Evolutionary conservation across 2,329 filamentous ascomycete genomes (phyloP), one percentile per base, ranked within the genome.

Genomic region (Chrysoporthe puriensis): DNA sequence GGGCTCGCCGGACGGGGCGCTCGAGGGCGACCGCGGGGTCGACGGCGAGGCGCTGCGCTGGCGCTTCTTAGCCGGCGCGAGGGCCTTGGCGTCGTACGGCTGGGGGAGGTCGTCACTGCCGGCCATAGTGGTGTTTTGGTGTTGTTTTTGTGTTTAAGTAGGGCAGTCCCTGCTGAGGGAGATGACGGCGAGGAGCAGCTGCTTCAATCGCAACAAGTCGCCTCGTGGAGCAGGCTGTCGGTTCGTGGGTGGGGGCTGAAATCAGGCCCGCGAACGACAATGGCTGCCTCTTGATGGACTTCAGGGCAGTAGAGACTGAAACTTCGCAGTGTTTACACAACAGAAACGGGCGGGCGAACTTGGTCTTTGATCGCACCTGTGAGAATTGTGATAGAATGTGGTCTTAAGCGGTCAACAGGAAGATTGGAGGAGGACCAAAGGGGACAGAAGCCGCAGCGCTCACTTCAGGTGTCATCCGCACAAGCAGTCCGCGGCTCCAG

Each of bases 51-150:
- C 79, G 1, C 86, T 88, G 18, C 86, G 76, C 68, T 84, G 83
- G 61, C 86, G 85, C 73, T 87, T 85, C 76, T 88, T 88, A 36
- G 86, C 85, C 1, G 85, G 82, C 71, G 87, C 85, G 32, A 89
- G 82, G 54, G 81, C 82, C 71, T 84, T 85, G 32, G 86, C 86
- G 71, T 88, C 86, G 78, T 88, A 89, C 5, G 86, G 86, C 70
- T 88, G 86, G 9, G 86, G 86, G 5, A 87, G 81, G n/a, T 81
- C 79, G 66, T 82, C 80, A 59, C 73, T 69, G 70, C 74, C 76
- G 61, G 76, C 73, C 80, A 82, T 82, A 66, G 52, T 73, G 70
- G 59, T 52, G 50, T 26, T 48, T 4, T 48, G 43, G 2, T 16
- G 36, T 46, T 40, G 40, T 32, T 21, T 52, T 6, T 2, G 8